These are phyloP conservation scores for Boletus huronensis DNA, from an alignment of 768 basidiomycete species.

Conservation along the genomic window DNA sequence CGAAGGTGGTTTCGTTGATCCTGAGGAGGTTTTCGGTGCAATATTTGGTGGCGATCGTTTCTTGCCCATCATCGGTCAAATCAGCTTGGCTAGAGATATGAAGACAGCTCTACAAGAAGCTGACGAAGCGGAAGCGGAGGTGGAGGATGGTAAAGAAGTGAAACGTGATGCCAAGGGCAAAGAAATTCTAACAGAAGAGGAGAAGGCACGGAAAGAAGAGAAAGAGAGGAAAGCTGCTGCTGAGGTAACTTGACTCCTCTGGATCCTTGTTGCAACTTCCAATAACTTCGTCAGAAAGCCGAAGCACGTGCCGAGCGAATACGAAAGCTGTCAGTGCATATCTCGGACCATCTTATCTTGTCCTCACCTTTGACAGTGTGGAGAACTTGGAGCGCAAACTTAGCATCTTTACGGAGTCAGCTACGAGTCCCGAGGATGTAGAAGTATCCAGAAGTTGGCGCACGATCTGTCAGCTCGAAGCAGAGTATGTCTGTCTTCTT, in stretches of 20 bases:
- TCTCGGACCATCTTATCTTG: neutral
- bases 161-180: slow-evolving; percentile 51
- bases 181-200: slow-evolving; percentile 61
- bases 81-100: slow-evolving; percentile 88
- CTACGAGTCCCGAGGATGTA: slow-evolving; percentile 60
- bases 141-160: slow-evolving; percentile 37
- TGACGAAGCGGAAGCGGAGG: slow-evolving; percentile 60
- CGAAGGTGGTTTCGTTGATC: slow-evolving; percentile 86
- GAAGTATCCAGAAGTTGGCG: slow-evolving; percentile 72
- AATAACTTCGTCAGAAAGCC: slow-evolving; percentile 56
- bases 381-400: slow-evolving; percentile 80
- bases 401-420: slow-evolving; percentile 84
- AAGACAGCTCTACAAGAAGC: slow-evolving; percentile 89
- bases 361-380: slow-evolving; percentile 33
- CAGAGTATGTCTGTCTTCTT: slow-evolving; percentile 60
- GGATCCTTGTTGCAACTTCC: neutral
- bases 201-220: slow-evolving; percentile 71
- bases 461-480: slow-evolving; percentile 76
- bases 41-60: slow-evolving; percentile 91
- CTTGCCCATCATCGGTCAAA: slow-evolving; percentile 82
- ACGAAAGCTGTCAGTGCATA: slow-evolving; percentile 47
- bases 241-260: slow-evolving; percentile 47
- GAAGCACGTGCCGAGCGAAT: slow-evolving; percentile 75
- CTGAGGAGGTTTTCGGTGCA: slow-evolving; percentile 74
- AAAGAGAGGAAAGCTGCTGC: slow-evolving; percentile 61